Percentiles rank a stretch among this genome's conserved stretches.
Conservation (phyloP, 2,329 filamentous ascomycete species). For the Biscogniauxia sp. region DNA sequence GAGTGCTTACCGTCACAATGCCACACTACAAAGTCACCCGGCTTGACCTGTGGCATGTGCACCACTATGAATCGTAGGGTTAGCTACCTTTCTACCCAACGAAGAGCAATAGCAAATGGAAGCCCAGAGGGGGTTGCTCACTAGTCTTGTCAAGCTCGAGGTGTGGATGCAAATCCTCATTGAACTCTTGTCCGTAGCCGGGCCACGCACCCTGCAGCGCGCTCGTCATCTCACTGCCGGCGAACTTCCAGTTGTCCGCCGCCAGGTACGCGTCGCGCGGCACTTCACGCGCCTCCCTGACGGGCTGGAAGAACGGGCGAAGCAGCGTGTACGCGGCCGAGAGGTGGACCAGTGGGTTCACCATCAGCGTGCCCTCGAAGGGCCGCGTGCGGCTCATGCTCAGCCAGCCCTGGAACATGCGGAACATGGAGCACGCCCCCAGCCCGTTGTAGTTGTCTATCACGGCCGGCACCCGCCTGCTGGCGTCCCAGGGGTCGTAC, state of each 20-base stretch:
- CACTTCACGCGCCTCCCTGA: conserved; percentile 38
- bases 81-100: not conserved
- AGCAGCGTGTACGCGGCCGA: conserved; percentile 79
- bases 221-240: conserved; percentile 46
- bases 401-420: conserved; percentile 90
- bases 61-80: conserved; percentile 46
- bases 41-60: conserved; percentile 64
- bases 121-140: not conserved
- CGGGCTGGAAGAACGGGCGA: conserved; percentile 74
- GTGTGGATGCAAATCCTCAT: conserved; percentile 64
- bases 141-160: conserved; percentile 62
- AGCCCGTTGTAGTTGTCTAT: conserved; percentile 78
- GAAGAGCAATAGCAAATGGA: not conserved
- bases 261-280: conserved; percentile 45
- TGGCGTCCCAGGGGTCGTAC: conserved; percentile 80
- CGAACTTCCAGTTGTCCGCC: conserved; percentile 60
- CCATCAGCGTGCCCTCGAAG: conserved; percentile 74
- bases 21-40: conserved; percentile 79
- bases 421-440: conserved; percentile 79
- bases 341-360: conserved; percentile 74
- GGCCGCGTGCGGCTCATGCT: conserved; percentile 72
- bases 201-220: conserved; percentile 67
- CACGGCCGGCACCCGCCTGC: conserved; percentile 63
- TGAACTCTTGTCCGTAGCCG: conserved; percentile 70
- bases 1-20: conserved; percentile 66